Conservation (phyloP, 2,329 filamentous ascomycete species). For the Geosmithia morbida region DNA sequence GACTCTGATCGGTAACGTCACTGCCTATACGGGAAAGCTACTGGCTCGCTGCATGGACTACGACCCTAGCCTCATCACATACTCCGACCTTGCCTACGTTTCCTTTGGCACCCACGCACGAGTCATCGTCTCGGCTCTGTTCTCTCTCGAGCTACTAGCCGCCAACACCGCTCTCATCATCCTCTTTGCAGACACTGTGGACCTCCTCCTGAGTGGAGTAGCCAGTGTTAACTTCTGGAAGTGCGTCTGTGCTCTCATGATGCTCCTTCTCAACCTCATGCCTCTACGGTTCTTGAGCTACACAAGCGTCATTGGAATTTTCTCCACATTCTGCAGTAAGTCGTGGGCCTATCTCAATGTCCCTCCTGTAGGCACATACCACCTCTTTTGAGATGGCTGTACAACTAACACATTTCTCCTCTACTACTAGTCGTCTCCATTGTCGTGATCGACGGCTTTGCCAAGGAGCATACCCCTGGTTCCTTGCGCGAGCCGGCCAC, state of each 20-base stretch:
- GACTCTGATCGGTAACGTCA: constrained; percentile 57
- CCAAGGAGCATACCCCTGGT: constrained; percentile 66
- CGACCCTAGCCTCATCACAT: constrained; percentile 76
- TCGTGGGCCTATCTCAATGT: constrained; percentile 10
- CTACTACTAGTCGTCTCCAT: constrained; percentile 56
- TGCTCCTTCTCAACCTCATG: constrained; percentile 73
- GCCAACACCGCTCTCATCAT: constrained; percentile 83
- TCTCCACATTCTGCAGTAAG: constrained; percentile 78
- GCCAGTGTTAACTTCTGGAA: constrained; percentile 64
- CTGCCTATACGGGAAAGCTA: constrained; percentile 73
- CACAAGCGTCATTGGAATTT: constrained; percentile 83
- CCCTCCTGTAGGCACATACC: background rate
- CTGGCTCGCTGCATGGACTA: constrained; percentile 81
- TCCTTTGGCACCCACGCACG: constrained; percentile 76
- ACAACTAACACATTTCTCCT: background rate
- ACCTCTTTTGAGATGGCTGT: background rate
- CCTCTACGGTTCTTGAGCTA: constrained; percentile 76
- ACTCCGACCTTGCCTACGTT: constrained; percentile 84
- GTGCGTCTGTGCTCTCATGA: constrained; percentile 60
- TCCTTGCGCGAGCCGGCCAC: constrained; percentile 68
- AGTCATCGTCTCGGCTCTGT: constrained; percentile 69
- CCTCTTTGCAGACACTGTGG: constrained; percentile 82
- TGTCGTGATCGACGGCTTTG: constrained; percentile 71
- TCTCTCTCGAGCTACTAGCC: constrained; percentile 74
- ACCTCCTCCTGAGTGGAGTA: constrained; percentile 60